Conservation (phyloP, 345 rosid genomes). For the Eucalyptus rudis region DNA sequence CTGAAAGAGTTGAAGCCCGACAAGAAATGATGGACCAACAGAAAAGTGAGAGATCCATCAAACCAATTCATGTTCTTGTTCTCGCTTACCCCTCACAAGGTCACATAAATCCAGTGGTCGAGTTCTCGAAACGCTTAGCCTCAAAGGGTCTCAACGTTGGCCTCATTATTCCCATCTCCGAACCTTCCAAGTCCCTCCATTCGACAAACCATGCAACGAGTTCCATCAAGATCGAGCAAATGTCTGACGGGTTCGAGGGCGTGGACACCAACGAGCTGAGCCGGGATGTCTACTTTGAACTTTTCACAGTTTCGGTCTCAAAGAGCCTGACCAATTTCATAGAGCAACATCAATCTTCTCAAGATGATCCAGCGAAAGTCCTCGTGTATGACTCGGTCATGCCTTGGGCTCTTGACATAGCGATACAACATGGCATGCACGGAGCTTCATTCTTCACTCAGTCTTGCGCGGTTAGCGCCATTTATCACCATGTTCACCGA, state of each 20-base stretch:
- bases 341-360: neutral
- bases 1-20: neutral
- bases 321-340: neutral
- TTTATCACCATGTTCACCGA: neutral
- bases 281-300: neutral
- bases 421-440: neutral
- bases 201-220: neutral
- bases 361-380: neutral
- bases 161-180: neutral
- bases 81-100: slow-evolving; percentile 3
- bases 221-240: neutral
- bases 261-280: neutral
- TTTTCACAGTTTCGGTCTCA: neutral
- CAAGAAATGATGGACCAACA: neutral
- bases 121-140: slow-evolving; percentile 7
- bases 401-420: slow-evolving; percentile 13
- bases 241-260: slow-evolving; percentile 2
- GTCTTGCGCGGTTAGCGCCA: neutral
- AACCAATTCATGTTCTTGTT: neutral
- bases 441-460: slow-evolving; percentile 11
- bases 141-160: slow-evolving; percentile 9
- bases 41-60: neutral
- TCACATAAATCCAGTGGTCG: slow-evolving; percentile 14
- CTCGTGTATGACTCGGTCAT: slow-evolving; percentile 6
- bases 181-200: neutral